Conservation (phyloP, 2,329 filamentous ascomycete genomes). For the Colletotrichum zoysiae region DNA sequence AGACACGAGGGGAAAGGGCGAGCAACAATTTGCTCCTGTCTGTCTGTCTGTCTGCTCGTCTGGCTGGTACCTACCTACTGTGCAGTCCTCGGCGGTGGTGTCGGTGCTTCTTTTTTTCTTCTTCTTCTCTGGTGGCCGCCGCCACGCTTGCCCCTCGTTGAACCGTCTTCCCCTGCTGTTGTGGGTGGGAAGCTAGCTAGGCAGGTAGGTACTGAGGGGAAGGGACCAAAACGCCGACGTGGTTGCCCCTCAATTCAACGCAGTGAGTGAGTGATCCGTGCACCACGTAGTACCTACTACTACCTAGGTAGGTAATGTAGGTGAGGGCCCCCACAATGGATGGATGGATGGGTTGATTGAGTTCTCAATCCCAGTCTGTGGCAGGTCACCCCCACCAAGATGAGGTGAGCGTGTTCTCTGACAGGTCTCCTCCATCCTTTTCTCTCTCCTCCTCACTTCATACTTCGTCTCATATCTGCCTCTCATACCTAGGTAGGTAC, state of each 20-base stretch:
- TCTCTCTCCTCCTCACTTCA: constrained; percentile 22
- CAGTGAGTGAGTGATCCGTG: neutral
- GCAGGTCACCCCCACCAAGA: constrained; percentile 22
- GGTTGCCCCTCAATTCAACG: constrained; percentile 27
- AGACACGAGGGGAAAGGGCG: constrained; percentile 29
- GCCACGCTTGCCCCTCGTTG: constrained; percentile 26
- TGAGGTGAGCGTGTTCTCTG: constrained; percentile 31
- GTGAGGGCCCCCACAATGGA: constrained; percentile 3
- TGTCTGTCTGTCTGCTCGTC: neutral
- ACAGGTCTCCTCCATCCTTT: constrained; percentile 22
- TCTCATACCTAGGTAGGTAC: too few species aligned
- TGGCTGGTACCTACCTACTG: neutral
- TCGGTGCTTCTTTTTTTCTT: constrained; percentile 5
- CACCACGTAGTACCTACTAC: neutral
- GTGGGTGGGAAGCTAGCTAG: constrained; percentile 10
- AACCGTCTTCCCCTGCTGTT: constrained; percentile 14
- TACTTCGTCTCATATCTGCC: constrained; percentile 3
- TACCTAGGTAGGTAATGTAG: too few species aligned
- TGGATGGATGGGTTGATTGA: neutral
- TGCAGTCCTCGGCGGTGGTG: constrained; percentile 2
- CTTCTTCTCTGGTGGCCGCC: constrained; percentile 6
- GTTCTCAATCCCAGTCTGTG: constrained; percentile 1
- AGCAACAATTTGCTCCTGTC: constrained; percentile 34
- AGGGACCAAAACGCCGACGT: constrained; percentile 1
- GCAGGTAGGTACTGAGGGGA: neutral